Evolutionary conservation across 805 yeast genomes (phyloP).

Genomic region (Scheffersomyces coipomensis): DNA sequence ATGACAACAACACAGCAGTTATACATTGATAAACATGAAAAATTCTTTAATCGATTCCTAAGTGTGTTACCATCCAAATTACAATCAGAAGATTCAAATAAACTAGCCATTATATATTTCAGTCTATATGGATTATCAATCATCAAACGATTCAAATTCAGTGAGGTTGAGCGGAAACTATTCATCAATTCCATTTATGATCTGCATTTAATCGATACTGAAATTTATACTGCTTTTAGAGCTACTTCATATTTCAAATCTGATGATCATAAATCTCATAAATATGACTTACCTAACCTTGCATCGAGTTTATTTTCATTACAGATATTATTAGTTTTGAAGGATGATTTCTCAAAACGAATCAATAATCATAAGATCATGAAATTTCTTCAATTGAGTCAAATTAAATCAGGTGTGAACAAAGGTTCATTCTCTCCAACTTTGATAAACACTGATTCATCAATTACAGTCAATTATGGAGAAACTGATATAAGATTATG

Average conservation of each 20-base stretch:
- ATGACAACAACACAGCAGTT: conserved; percentile 7
- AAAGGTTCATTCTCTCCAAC: conserved; percentile 38
- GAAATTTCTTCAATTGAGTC: conserved; percentile 59
- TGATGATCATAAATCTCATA: conserved; percentile 11
- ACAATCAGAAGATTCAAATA: conserved; percentile 68
- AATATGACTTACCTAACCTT: conserved; percentile 62
- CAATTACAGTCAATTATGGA: conserved; percentile 40
- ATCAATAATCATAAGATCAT: conserved; percentile 47
- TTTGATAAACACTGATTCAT: conserved; percentile 12
- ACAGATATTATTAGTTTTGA: conserved; percentile 51
- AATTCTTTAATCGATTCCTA: conserved; percentile 52
- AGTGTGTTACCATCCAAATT: conserved; percentile 51
- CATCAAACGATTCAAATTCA: conserved; percentile 32
- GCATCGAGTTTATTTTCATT: conserved; percentile 79
- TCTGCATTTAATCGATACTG: conserved; percentile 36
- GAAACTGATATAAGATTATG: conserved; percentile 73
- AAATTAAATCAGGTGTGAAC: conserved; percentile 31
- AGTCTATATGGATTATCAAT: conserved; percentile 61
- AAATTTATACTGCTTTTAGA: conserved; percentile 48
- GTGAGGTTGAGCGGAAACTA: conserved; percentile 10
- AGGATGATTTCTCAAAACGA: conserved; percentile 33
- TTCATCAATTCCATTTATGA: conserved; percentile 41
- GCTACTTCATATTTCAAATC: conserved; percentile 53
- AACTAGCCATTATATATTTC: conserved; percentile 68
- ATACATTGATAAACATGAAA: conserved; percentile 31